Conservation (phyloP, 441 rosid species). For the Macaranga tanarius region DNA sequence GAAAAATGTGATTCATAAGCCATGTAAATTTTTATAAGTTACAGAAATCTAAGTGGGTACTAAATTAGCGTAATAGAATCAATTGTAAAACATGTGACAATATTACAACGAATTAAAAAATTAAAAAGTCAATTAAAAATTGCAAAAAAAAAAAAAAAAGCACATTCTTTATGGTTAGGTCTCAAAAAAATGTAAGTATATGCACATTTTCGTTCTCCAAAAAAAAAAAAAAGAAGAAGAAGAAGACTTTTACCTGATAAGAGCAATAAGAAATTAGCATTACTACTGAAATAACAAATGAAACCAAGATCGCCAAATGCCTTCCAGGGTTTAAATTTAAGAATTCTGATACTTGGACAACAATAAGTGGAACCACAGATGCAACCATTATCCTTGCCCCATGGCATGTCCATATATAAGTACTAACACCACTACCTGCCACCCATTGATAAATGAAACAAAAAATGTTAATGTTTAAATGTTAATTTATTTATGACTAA, state of each 20-base stretch:
- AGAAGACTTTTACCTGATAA: slow-evolving; percentile 59
- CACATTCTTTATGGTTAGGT: too few relatives aligned
- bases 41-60: too few relatives aligned
- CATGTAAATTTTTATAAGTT: too few relatives aligned
- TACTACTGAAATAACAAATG: slow-evolving; percentile 45
- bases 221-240: too few relatives aligned
- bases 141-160: too few relatives aligned
- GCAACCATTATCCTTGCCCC: slow-evolving; percentile 78
- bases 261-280: slow-evolving; percentile 73
- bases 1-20: too few relatives aligned
- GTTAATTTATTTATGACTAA: not conserved
- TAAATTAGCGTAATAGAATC: too few relatives aligned
- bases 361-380: slow-evolving; percentile 72
- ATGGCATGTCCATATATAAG: slow-evolving; percentile 79
- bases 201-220: too few relatives aligned
- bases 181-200: too few relatives aligned
- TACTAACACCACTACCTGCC: slow-evolving; percentile 78
- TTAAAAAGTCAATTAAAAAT: too few relatives aligned
- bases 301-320: slow-evolving; percentile 61
- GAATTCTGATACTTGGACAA: slow-evolving; percentile 74
- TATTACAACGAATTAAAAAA: too few relatives aligned
- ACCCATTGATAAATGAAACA: not conserved
- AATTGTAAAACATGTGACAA: too few relatives aligned
- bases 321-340: slow-evolving; percentile 53
- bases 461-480: not conserved